These are phyloP conservation scores for Chionographis japonica DNA, from an alignment of 106 monocot genomes.

Conservation along the genomic window DNA sequence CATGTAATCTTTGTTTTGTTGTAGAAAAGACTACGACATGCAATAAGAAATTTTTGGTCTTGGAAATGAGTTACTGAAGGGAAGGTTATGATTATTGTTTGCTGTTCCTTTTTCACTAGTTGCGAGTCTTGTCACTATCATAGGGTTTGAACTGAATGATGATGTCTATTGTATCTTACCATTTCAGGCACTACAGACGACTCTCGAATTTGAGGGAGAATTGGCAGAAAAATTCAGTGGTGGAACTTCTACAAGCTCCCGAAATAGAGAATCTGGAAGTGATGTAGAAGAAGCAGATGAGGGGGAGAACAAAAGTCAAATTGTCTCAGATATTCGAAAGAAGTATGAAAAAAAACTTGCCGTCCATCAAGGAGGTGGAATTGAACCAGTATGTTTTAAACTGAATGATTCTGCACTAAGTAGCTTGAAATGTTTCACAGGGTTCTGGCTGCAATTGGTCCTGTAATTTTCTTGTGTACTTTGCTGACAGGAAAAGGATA, in stretches of 20 bases:
- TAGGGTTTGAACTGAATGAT: not conserved
- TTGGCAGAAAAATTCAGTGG: conserved; percentile 92
- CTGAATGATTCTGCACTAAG: not conserved
- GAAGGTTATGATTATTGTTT: too few relatives aligned
- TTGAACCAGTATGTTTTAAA: conserved; percentile 44
- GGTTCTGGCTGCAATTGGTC: not conserved
- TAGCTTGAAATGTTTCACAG: not conserved
- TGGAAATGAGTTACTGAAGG: too few relatives aligned
- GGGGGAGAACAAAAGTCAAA: conserved; percentile 50
- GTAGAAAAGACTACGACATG: too few relatives aligned
- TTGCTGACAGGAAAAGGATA: conserved; percentile 62
- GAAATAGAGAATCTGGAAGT: conserved; percentile 49
- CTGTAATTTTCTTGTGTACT: conserved; percentile 17
- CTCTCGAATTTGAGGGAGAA: conserved; percentile 98
- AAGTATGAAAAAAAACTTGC: conserved; percentile 92
- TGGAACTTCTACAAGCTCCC: conserved; percentile 46
- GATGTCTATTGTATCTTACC: not conserved
- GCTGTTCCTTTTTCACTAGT: too few relatives aligned
- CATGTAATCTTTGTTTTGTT: too few relatives aligned
- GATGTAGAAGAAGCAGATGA: conserved; percentile 67
- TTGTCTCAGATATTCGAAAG: conserved; percentile 85
- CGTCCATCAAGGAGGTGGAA: conserved; percentile 42
- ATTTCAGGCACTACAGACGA: conserved; percentile 86
- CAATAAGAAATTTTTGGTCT: too few relatives aligned
- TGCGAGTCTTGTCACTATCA: too few relatives aligned